A percentile compares a stretch with the other conserved stretches of the same genome.
phyloP scores from a whole-genome alignment of 176 grass and related monocot genomes.

The Oryza brachyantha region DNA sequence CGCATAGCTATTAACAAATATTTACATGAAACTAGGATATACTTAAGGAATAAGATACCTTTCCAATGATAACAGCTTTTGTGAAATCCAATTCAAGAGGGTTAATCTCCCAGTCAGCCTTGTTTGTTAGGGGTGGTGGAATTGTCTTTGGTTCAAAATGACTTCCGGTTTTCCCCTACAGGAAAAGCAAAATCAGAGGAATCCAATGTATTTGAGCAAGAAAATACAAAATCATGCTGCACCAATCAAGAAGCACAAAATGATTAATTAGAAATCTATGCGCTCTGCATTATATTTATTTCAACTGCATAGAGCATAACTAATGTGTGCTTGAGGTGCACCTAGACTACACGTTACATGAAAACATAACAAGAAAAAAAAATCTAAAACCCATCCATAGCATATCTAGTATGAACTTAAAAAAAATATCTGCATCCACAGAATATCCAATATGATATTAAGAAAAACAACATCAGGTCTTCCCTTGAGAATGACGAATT shows the following conservation, averaged over 20 bases:
- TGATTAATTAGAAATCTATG: background rate
- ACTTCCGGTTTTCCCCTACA: constrained; percentile 96
- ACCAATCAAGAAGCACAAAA: constrained; percentile 11
- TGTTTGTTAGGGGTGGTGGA: constrained; percentile 93
- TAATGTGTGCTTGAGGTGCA: constrained; percentile 21
- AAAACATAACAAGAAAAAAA: background rate
- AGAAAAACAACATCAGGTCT: background rate
- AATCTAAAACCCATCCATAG: background rate
- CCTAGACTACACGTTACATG: background rate
- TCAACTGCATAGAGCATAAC: constrained; percentile 6
- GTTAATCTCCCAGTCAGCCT: constrained; percentile 99
- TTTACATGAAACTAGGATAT: background rate
- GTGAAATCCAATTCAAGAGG: constrained; percentile 92
- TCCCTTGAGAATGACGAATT: background rate
- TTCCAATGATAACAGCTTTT: constrained; percentile 69
- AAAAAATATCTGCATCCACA: background rate
- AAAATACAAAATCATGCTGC: background rate
- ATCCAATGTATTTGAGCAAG: background rate
- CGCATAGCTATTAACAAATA: background rate
- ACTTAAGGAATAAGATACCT: constrained; percentile 47
- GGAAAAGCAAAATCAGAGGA: constrained; percentile 23
- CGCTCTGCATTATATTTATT: background rate
- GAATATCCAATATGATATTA: background rate
- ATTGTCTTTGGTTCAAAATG: constrained; percentile 97
- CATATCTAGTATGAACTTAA: background rate